Conservation (phyloP, 2,329 filamentous ascomycete species). For the Colletotrichum nymphaeae region DNA sequence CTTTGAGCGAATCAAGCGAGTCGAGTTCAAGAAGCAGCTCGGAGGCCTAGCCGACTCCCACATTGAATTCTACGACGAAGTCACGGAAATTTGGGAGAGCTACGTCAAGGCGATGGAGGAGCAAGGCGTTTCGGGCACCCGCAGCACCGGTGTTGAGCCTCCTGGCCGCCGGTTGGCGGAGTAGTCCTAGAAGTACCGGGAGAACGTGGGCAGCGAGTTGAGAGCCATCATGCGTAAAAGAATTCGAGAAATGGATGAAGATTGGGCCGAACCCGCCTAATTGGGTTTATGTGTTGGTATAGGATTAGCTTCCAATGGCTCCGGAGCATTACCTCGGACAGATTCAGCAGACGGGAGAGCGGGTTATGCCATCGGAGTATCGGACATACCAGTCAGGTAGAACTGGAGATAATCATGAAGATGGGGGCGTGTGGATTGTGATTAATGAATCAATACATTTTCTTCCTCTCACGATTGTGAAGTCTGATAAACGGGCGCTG, state of each 20-base stretch:
- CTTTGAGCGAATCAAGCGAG: conserved; percentile 95
- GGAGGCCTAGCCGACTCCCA: conserved; percentile 87
- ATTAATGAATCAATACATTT: conserved; percentile 9
- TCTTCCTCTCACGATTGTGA: background rate
- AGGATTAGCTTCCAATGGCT: conserved; percentile 6
- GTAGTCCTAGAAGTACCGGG: background rate
- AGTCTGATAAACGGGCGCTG: background rate
- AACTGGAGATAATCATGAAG: conserved; percentile 8
- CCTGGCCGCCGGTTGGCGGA: conserved; percentile 29
- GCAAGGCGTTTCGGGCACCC: conserved; percentile 55
- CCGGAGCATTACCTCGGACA: background rate
- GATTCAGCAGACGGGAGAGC: background rate
- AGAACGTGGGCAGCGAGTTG: background rate
- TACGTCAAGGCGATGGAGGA: conserved; percentile 91
- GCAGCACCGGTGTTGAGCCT: conserved; percentile 30
- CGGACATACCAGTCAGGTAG: background rate
- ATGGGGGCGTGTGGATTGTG: background rate
- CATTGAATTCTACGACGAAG: conserved; percentile 84
- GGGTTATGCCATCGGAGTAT: conserved; percentile 11
- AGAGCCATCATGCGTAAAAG: background rate
- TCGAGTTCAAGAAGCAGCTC: conserved; percentile 90
- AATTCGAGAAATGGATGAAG: background rate
- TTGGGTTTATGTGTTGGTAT: conserved; percentile 16
- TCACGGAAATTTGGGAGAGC: conserved; percentile 86
- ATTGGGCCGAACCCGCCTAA: background rate